Evolutionary conservation across 2,329 filamentous ascomycete species (phyloP), one percentile per base, ranked within the genome.

Genomic region (Claviceps humidiphila): DNA sequence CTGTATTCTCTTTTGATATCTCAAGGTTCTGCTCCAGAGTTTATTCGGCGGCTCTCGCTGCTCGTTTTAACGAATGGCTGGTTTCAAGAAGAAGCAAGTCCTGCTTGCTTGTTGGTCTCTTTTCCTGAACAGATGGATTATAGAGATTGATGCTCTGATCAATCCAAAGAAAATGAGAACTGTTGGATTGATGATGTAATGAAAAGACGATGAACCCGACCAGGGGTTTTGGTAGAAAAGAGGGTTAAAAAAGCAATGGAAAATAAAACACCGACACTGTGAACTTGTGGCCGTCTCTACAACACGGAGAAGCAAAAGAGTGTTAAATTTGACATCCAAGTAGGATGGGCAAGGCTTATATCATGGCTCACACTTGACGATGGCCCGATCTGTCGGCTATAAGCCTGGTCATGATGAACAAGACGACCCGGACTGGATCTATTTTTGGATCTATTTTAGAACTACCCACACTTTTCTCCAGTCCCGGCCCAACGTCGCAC

Each of bases 311-410:
- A 53, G 45, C 62, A 68, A 48, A 52, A 53, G 52, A 51, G 65
- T 65, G 64, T 63, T 68, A 68, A 71, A 68, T 67, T 66, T 62
- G 55, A 62, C 54, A 57, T 62, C 59, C 59, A 64, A 61, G 65
- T 66, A 69, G 69, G 68, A 71, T 66, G 69, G 67, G 68, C 68
- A 72, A 73, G 74, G 68, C 75, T 79, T 80, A 80, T 80, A 80
- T 77, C 70, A 66, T 73, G 70, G 73, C 68, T 71, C 68, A 64
- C 62, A 64, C 64, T 62, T 62, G 65, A 60, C 65, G 60, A 40
- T 40, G 16, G n/a, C n/a, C 39, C 30, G 9, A 34, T 34, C 30
- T 70, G 60, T 71, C 72, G 57, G 51, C 16, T 30, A 16, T 48
- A 58, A 58, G 56, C 50, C 54, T 55, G 54, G 55, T 58, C 60